phyloP scores from a whole-genome alignment of 352 stramenopile genomes.

The Globisporangium cystogenes region DNA sequence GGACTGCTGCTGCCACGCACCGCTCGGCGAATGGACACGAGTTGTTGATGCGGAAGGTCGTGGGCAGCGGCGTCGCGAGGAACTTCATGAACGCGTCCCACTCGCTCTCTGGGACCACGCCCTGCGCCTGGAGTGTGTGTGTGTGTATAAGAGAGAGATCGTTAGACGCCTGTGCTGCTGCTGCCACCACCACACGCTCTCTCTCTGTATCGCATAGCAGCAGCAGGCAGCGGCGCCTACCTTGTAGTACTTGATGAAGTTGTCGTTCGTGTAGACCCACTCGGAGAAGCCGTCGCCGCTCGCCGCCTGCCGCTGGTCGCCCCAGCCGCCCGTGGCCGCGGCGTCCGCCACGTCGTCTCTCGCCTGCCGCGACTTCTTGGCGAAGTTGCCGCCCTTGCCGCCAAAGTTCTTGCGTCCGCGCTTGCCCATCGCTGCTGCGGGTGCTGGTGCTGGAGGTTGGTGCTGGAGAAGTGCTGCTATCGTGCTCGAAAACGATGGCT shows the following conservation, averaged over 20 bases:
- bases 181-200: too few species aligned
- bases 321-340: conserved; percentile 14
- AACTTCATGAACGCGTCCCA: conserved; percentile 90
- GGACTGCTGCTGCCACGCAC: conserved; percentile 19
- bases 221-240: conserved; percentile 7
- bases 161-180: too few species aligned
- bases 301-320: conserved; percentile 42
- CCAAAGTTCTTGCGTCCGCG: conserved; percentile 31
- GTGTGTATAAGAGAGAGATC: neutral
- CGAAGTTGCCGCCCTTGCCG: conserved; percentile 32
- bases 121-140: conserved; percentile 44
- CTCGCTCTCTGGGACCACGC: conserved; percentile 74
- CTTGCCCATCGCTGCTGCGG: conserved; percentile 35
- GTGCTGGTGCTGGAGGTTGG: conserved; percentile 2
- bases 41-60: conserved; percentile 92
- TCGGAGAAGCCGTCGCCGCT: conserved; percentile 64
- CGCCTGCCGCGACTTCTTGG: conserved; percentile 14
- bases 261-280: conserved; percentile 85
- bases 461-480: neutral
- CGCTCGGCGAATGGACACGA: conserved; percentile 80
- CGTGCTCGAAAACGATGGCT: too few species aligned
- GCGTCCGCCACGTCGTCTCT: conserved; percentile 9
- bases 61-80: conserved; percentile 86
- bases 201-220: neutral
- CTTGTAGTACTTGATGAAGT: conserved; percentile 86